phyloP scores from a whole-genome alignment of 1,284 basidiomycete species.

The Rhodotorula sp. region DNA sequence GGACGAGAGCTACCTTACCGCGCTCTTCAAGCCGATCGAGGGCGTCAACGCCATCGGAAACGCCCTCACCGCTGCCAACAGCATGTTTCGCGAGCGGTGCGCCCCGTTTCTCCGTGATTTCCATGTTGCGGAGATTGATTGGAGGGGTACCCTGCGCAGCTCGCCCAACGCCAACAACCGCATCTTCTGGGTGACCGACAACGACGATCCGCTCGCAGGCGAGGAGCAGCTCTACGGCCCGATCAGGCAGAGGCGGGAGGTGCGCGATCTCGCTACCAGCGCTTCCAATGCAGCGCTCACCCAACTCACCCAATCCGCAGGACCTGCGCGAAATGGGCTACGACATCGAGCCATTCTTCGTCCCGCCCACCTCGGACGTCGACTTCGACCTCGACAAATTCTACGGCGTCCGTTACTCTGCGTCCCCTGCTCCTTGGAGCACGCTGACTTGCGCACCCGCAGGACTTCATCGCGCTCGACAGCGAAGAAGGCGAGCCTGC shows the following conservation, averaged over 20 bases:
- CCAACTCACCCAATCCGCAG: slow-evolving; percentile 53
- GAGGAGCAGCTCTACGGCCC: slow-evolving; percentile 20
- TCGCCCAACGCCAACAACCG: slow-evolving; percentile 83
- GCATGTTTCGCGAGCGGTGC: slow-evolving; percentile 81
- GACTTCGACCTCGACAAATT: slow-evolving; percentile 75
- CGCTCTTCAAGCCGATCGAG: slow-evolving; percentile 53
- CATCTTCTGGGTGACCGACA: slow-evolving; percentile 89
- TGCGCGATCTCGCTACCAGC: neutral
- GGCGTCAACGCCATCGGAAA: slow-evolving; percentile 57
- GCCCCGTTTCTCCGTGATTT: slow-evolving; percentile 42
- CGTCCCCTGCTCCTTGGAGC: neutral
- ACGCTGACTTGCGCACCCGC: neutral
- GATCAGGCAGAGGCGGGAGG: slow-evolving; percentile 11
- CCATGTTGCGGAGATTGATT: no score
- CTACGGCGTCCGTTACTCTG: slow-evolving; percentile 67
- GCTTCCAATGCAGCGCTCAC: no score
- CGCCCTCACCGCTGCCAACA: slow-evolving; percentile 82
- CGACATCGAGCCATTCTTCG: slow-evolving; percentile 87
- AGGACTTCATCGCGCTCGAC: slow-evolving; percentile 38
- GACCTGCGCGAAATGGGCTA: slow-evolving; percentile 80
- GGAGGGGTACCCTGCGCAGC: neutral
- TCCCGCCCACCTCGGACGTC: slow-evolving; percentile 62
- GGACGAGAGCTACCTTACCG: slow-evolving; percentile 47
- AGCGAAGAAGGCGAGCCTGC: slow-evolving; percentile 19
- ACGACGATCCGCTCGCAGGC: slow-evolving; percentile 64